A percentile compares a stretch with the other conserved stretches of the same genome.
Conservation (phyloP, 148 eudicot species). For the Selenicereus undatus region DNA sequence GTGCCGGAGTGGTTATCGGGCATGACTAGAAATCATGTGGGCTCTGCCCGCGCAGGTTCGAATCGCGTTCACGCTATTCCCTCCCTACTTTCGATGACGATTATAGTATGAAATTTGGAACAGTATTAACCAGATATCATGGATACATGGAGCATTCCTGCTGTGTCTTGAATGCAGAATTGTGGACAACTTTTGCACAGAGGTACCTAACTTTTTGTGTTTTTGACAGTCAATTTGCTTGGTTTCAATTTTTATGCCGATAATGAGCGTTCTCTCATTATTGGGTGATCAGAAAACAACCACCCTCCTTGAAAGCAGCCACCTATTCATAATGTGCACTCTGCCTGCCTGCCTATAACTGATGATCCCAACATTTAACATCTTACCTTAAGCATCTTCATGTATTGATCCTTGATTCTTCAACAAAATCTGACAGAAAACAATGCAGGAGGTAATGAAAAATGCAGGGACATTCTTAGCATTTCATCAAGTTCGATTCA, state of each 20-base stretch:
- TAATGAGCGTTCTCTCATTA: too few relatives aligned
- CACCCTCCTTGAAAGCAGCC: too few relatives aligned
- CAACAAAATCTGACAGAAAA: neutral
- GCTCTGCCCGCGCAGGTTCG: constrained; percentile 72
- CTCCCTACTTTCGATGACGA: neutral
- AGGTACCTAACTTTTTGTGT: too few relatives aligned
- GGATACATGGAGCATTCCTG: too few relatives aligned
- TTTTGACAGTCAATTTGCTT: too few relatives aligned
- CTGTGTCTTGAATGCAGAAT: too few relatives aligned
- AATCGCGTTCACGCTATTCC: constrained; percentile 48
- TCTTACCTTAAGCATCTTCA: neutral
- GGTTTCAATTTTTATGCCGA: too few relatives aligned
- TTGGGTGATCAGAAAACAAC: too few relatives aligned
- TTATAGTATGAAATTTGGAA: too few relatives aligned
- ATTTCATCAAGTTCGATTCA: neutral
- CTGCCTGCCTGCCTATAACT: neutral
- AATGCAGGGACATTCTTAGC: neutral
- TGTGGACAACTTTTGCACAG: too few relatives aligned
- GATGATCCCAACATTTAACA: neutral
- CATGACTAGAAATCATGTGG: constrained; percentile 99
- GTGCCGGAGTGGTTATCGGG: constrained; percentile 99
- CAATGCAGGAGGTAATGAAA: neutral
- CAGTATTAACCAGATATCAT: too few relatives aligned
- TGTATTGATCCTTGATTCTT: neutral
- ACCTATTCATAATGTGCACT: neutral